These are phyloP conservation scores for Komagataella mondaviorum DNA, from an alignment of 805 yeast genomes.

Conservation along the genomic window DNA sequence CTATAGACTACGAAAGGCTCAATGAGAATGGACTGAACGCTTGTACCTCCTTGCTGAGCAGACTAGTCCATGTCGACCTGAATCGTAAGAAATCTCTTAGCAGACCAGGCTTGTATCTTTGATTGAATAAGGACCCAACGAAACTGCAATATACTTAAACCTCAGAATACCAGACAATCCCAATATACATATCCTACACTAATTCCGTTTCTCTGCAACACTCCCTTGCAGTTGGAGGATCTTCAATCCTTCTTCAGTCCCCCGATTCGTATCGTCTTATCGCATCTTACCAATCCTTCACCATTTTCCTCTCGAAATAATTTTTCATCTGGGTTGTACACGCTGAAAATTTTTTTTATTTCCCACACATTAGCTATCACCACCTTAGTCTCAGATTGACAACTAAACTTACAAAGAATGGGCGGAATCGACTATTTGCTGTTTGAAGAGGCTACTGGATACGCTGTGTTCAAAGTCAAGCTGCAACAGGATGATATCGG, in stretches of 20 bases:
- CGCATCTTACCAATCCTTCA: not conserved
- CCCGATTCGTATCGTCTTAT: not conserved
- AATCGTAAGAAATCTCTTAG: not conserved
- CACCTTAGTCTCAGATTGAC: not conserved
- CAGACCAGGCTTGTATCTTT: not conserved
- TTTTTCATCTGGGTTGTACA: not conserved
- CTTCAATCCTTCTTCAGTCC: not conserved
- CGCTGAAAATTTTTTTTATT: not conserved
- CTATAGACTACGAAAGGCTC: slow-evolving; percentile 29
- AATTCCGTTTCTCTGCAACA: too few species aligned
- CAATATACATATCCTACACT: too few species aligned
- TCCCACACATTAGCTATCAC: not conserved
- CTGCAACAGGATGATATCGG: slow-evolving; percentile 93
- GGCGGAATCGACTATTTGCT: slow-evolving; percentile 81
- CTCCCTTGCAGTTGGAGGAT: too few species aligned
- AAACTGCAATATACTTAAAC: not conserved
- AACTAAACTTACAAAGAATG: slow-evolving; percentile 17
- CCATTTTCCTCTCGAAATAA: not conserved
- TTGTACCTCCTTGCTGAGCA: slow-evolving; percentile 9
- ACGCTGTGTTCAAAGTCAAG: slow-evolving; percentile 88
- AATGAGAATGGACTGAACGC: slow-evolving; percentile 21
- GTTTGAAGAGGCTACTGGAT: slow-evolving; percentile 98
- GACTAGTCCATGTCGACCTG: not conserved
- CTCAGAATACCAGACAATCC: not conserved
- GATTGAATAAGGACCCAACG: not conserved